phyloP scores from a whole-genome alignment of 495 filamentous ascomycete species.

The Penicillium lividum region DNA sequence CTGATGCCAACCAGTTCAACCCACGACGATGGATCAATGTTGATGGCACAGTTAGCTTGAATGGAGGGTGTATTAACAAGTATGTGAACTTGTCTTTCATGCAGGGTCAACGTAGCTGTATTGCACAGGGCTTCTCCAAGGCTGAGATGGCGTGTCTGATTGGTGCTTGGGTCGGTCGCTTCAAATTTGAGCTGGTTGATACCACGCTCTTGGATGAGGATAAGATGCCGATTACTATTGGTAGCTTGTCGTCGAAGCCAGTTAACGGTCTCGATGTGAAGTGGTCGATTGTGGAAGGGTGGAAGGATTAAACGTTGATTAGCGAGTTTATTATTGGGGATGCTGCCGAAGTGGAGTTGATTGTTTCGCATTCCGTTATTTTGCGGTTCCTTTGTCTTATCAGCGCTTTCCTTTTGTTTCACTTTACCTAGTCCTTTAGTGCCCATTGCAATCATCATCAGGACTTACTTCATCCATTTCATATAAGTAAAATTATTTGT shows the following conservation, averaged over 20 bases:
- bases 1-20: slow-evolving; percentile 51
- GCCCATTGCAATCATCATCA: background rate
- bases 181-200: slow-evolving; percentile 3
- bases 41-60: background rate
- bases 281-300: background rate
- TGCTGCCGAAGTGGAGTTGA: background rate
- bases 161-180: slow-evolving; percentile 1
- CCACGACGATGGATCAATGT: slow-evolving; percentile 55
- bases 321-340: background rate
- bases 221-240: background rate
- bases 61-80: background rate
- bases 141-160: slow-evolving; percentile 1
- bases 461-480: no score
- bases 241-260: background rate
- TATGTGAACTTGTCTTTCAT: background rate
- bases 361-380: background rate
- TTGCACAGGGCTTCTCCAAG: background rate
- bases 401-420: background rate
- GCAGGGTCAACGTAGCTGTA: background rate
- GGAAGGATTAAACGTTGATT: background rate
- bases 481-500: no score
- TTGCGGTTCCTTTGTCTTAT: background rate
- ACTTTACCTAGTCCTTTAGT: background rate
- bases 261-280: background rate
- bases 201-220: background rate